These are phyloP conservation scores for Carnegiea gigantea DNA, from an alignment of 179 eudicot species.

Conservation along the genomic window DNA sequence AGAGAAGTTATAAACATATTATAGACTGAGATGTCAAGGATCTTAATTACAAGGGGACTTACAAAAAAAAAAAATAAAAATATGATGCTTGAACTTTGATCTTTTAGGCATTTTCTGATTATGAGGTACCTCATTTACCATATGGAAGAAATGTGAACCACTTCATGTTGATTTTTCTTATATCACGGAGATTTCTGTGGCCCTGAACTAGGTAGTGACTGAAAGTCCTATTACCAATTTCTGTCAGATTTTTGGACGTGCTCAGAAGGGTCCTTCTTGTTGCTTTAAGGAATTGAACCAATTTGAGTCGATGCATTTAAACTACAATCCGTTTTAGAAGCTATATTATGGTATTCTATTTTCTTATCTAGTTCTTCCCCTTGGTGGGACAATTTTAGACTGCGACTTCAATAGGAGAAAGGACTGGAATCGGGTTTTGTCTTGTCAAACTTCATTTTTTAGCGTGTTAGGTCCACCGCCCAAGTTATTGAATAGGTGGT, in stretches of 20 bases:
- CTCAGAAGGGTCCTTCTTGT: constrained; percentile 9
- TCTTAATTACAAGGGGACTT: constrained; percentile 11
- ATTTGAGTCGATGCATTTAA: constrained; percentile 16
- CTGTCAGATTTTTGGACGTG: constrained; percentile 26
- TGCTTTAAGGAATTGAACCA: constrained; percentile 1
- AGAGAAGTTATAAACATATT: neutral
- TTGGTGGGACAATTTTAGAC: constrained; percentile 5
- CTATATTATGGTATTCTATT: neutral
- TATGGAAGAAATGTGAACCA: neutral
- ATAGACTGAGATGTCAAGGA: constrained; percentile 21
- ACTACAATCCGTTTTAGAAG: neutral
- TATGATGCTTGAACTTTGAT: constrained; percentile 19
- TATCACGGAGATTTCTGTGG: neutral
- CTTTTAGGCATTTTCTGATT: constrained; percentile 15
- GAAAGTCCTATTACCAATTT: constrained; percentile 9
- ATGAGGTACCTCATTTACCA: neutral
- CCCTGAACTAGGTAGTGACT: constrained; percentile 7
- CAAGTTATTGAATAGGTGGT: neutral
- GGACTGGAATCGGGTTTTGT: neutral
- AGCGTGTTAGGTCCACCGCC: neutral
- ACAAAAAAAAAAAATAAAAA: neutral
- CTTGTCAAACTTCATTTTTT: constrained; percentile 1
- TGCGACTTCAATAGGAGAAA: neutral
- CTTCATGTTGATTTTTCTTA: neutral
- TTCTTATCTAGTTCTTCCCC: neutral